Evolutionary conservation across 306 rosid genomes (phyloP).

Genomic region (Malus domestica): ASM211411v1 NC_041795.1:3913501-3914000

Average conservation of each 20-base stretch:
- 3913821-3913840: constrained; percentile 30
- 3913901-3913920: constrained; percentile 70
- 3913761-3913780: constrained; percentile 50
- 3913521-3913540: constrained; percentile 8
- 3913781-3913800: constrained; percentile 34
- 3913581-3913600: constrained; percentile 27
- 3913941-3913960: constrained; percentile 81
- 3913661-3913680: constrained; percentile 68
- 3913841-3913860: constrained; percentile 59
- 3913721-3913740: constrained; percentile 67
- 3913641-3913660: constrained; percentile 92
- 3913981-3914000: constrained; percentile 90
- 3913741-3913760: constrained; percentile 82
- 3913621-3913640: constrained; percentile 39
- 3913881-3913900: constrained; percentile 65
- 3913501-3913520: constrained; percentile 44
- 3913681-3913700: constrained; percentile 93
- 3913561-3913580: constrained; percentile 28
- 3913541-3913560: neutral
- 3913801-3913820: constrained; percentile 51
- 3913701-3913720: constrained; percentile 72
- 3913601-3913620: constrained; percentile 25
- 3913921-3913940: constrained; percentile 65
- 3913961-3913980: constrained; percentile 93
- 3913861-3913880: constrained; percentile 42